These are phyloP conservation scores for Nepenthes mirabilis DNA, from an alignment of 148 eudicot genomes.

Conservation along the genomic window DNA sequence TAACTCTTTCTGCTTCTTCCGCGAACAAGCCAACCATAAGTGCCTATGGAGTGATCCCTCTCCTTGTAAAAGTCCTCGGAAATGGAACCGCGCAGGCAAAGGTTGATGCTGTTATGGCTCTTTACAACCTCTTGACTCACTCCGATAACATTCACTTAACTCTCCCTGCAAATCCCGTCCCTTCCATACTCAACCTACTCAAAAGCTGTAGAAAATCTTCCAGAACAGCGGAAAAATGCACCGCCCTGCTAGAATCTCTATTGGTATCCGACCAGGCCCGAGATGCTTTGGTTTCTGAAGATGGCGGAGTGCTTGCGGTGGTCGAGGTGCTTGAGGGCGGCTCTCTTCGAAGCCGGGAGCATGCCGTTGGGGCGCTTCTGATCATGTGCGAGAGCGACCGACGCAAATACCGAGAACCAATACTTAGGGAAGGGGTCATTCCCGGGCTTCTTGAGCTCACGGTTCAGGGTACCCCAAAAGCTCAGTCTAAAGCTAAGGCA, in stretches of 20 bases:
- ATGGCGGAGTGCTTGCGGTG: slow-evolving; percentile 83
- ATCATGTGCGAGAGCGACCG: slow-evolving; percentile 75
- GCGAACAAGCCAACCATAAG: slow-evolving; percentile 63
- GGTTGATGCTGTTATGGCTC: slow-evolving; percentile 74
- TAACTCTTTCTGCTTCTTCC: slow-evolving; percentile 85
- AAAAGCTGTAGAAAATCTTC: slow-evolving; percentile 66
- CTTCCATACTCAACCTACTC: slow-evolving; percentile 47
- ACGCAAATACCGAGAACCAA: slow-evolving; percentile 60
- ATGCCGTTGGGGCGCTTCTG: slow-evolving; percentile 75
- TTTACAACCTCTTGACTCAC: slow-evolving; percentile 81
- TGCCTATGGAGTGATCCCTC: slow-evolving; percentile 71
- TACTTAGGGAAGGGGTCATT: slow-evolving; percentile 86
- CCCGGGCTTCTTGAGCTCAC: slow-evolving; percentile 96
- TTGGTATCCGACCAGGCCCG: slow-evolving; percentile 54
- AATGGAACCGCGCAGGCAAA: slow-evolving; percentile 62
- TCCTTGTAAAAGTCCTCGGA: slow-evolving; percentile 52
- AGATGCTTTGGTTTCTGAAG: slow-evolving; percentile 43
- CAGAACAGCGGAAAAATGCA: slow-evolving; percentile 74
- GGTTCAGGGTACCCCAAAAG: slow-evolving; percentile 72
- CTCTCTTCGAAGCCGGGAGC: slow-evolving; percentile 69
- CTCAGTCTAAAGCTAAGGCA: slow-evolving; percentile 65
- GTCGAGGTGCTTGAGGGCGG: slow-evolving; percentile 88
- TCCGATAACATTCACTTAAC: slow-evolving; percentile 34
- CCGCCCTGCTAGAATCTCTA: slow-evolving; percentile 67
- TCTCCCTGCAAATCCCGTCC: slow-evolving; percentile 50